Evolutionary conservation across 768 basidiomycete species (phyloP), one percentile per base, ranked within the genome.

Genomic region (Tulasnella sp.): DNA sequence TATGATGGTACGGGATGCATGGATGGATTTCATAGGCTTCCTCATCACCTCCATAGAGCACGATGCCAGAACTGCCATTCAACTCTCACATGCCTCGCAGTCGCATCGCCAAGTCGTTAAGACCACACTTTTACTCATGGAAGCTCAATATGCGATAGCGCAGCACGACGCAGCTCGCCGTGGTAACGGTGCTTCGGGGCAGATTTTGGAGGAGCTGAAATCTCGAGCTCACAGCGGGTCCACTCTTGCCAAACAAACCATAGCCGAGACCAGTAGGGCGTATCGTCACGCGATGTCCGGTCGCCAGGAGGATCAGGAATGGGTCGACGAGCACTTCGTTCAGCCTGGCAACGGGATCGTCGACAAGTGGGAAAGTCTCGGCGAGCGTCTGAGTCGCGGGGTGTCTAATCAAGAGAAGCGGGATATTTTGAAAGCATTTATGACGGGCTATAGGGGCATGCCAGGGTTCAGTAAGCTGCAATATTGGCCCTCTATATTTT

Each of bases 361-460:
- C 27, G 67, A 71, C 0, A 78, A 80, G 60, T 83, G 80, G 79
- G 53, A 59, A 5, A 69, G 67, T 8, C 65, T 83, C 1, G 73
- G 71, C 60, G 49, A 59, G 15, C 72, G 71, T 15, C 66, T 83
- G 34, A 66, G 69, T 10, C 25, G 49, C 49, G 75, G 73, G 52
- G 76, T 73, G 0, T 76, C 80, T 63, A 82, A 84, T 46, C 70
- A 81, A 2, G 83, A 85, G 62, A 73, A 74, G 30, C 74, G 74
- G 61, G 68, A 68, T 10, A 73, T 84, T 29, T 73, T 83, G 34
- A 73, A 72, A 45, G 77, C 77, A 0, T 65, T 83, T n/a, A 56
- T 49, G 48, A 24, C 19, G 11, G 31, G 31, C 8, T 38, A 21
- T 31, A 17, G 4, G 24, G 9, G 34, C 7, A 38, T 38, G 46